Percentiles rank a stretch among this genome's conserved stretches.
These are phyloP conservation scores for Nicotiana tomentosiformis DNA, from an alignment of 257 asterid species.

Conservation along the genomic window DNA sequence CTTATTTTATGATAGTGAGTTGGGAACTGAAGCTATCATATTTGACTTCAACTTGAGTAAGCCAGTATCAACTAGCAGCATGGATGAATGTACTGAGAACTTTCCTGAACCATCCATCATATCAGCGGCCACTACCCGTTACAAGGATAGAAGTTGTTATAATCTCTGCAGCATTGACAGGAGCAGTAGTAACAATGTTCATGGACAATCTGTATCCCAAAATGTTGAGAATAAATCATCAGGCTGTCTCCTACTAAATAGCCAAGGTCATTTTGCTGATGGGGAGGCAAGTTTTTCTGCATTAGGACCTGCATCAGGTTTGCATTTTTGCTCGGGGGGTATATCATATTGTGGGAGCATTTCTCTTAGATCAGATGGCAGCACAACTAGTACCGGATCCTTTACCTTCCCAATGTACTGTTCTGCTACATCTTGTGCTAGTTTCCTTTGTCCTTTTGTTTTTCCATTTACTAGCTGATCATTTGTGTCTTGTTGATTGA, in stretches of 20 bases:
- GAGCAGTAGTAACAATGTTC: conserved; percentile 11
- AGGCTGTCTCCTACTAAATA: conserved; percentile 15
- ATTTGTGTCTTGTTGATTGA: background rate
- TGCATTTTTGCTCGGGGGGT: conserved; percentile 48
- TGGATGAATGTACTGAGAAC: conserved; percentile 12
- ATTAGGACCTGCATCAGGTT: conserved; percentile 28
- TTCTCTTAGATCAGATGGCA: conserved; percentile 80
- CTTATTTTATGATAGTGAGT: conserved; percentile 30
- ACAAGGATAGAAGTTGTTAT: background rate
- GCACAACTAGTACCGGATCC: conserved; percentile 73
- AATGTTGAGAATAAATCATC: conserved; percentile 10
- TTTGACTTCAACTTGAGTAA: conserved; percentile 40
- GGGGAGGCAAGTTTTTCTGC: conserved; percentile 80
- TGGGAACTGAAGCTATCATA: conserved; percentile 39
- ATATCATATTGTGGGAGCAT: conserved; percentile 53
- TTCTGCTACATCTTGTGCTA: background rate
- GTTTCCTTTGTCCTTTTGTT: background rate
- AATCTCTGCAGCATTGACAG: background rate
- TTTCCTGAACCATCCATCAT: background rate
- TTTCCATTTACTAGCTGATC: background rate
- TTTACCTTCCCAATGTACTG: conserved; percentile 86
- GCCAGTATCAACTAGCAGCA: conserved; percentile 7
- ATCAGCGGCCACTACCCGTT: background rate
- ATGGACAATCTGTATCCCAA: conserved; percentile 11
- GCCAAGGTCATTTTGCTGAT: conserved; percentile 30